Base-by-base conservation (phyloP, 352 stramenopile species). In the Globisporangium perplexum region DNA sequence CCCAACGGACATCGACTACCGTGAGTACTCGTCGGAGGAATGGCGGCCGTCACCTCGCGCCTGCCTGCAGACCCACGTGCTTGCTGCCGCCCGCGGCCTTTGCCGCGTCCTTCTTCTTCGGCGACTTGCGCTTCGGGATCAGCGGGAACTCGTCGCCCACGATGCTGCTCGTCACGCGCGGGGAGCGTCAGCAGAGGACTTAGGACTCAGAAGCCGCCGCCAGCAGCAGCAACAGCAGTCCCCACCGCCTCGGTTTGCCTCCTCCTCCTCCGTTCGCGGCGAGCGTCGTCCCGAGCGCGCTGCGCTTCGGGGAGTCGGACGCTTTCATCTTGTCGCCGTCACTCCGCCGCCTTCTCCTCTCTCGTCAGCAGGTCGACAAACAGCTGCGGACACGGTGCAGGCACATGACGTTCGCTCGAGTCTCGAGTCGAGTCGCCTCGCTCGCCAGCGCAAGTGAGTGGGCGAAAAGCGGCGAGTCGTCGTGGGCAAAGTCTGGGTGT, bases 101-200 rank as follows among this genome's bases (percentile, higher is more conserved):
- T 4, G 48, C 15, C 20, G 17, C 11, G 31, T 61, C 55, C 30
- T 51, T 61, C 47, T 56, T 61, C 30, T 56, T 61, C 12, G 47
- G 47, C 18, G 55, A 61, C 28, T 33, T 49, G 7, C 50, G 44
- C 54, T 50, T 60, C 8, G 20, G 47, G 2, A 60, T 33, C 46
- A 60, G 30, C 5, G 36, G 54, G n/a, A 60, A 43, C 22, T 60
- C 46, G 17, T 60, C 46, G 26, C 23, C 33, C 8, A 20, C 22
- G 20, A 18, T 46, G 6, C 41, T 18, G 33, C 14, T 39, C 14
- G 5, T 12, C 7, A 23, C 2, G 39, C 39, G 7, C 12, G 8
- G n/a, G n/a, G n/a, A n/a, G n/a, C n/a, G n/a, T n/a, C 41, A 46
- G 41, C 41, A 26, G n/a, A 23, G n/a, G n/a, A n/a, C n/a, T n/a